phyloP scores from a whole-genome alignment of 441 rosid species.

The Pelargonium cotyledonis region DNA sequence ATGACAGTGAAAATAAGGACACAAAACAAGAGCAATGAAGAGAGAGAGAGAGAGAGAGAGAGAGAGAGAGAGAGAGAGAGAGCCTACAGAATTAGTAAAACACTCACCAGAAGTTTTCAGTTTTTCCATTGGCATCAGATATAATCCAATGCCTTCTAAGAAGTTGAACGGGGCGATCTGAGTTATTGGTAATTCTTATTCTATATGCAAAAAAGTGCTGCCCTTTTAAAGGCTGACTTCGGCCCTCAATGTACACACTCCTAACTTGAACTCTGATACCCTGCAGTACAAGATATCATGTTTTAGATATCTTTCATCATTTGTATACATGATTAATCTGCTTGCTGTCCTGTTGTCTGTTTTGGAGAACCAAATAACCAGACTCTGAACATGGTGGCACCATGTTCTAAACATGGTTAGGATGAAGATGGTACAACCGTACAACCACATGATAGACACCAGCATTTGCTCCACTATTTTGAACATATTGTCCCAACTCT shows the following conservation, averaged over 20 bases:
- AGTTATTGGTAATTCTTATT: slow-evolving; percentile 57
- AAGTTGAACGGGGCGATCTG: slow-evolving; percentile 69
- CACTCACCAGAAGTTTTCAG: slow-evolving; percentile 59
- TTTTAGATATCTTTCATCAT: slow-evolving; percentile 10
- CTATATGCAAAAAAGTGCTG: slow-evolving; percentile 67
- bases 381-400: too few relatives aligned
- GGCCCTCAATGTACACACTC: slow-evolving; percentile 60
- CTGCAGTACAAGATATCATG: slow-evolving; percentile 27
- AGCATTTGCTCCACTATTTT: neutral
- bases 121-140: slow-evolving; percentile 54
- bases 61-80: neutral
- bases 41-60: neutral
- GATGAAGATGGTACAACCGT: too few relatives aligned
- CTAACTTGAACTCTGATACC: slow-evolving; percentile 65
- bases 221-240: slow-evolving; percentile 59
- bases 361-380: too few relatives aligned
- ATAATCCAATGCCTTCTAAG: slow-evolving; percentile 70
- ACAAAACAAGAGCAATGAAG: neutral
- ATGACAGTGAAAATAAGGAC: too few relatives aligned
- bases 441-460: too few relatives aligned
- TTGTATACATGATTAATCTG: neutral
- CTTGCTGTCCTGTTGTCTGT: neutral
- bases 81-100: neutral
- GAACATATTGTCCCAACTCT: neutral
- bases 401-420: too few relatives aligned